phyloP scores from a whole-genome alignment of 2,329 filamentous ascomycete species.

The Aspergillus brasiliensis region DNA sequence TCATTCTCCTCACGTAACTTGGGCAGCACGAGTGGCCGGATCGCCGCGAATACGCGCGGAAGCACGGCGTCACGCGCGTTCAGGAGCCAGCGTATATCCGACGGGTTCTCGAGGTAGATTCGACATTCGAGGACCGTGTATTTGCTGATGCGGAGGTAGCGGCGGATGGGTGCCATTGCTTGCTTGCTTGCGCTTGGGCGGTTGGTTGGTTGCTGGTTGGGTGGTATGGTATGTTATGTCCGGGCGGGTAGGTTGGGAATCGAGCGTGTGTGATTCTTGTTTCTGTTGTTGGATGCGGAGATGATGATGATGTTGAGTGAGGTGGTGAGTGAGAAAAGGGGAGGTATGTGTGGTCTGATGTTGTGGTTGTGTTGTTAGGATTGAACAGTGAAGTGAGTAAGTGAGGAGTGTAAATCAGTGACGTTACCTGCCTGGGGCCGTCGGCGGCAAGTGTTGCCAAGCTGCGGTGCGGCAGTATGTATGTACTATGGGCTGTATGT shows the following conservation, averaged over 20 bases:
- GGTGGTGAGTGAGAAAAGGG: not conserved
- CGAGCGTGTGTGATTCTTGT: not conserved
- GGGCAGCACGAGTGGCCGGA: constrained; percentile 82
- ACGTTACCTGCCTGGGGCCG: no score
- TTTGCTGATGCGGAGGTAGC: constrained; percentile 89
- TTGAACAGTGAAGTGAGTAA: no score
- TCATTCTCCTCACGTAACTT: constrained; percentile 86
- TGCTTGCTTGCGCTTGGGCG: not conserved
- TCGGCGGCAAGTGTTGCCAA: no score
- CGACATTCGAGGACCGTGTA: constrained; percentile 95
- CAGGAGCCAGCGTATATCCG: constrained; percentile 79
- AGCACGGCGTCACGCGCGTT: constrained; percentile 75
- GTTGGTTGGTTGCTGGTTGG: not conserved
- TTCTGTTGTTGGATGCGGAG: not conserved
- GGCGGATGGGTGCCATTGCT: constrained; percentile 86
- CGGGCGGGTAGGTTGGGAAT: not conserved
- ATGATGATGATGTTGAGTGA: not conserved
- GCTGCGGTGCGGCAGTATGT: no score
- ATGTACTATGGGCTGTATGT: no score
- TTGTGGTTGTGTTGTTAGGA: no score
- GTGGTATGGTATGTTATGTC: no score
- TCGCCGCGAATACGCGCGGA: constrained; percentile 77
- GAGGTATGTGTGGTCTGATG: no score
- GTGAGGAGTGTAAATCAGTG: no score
- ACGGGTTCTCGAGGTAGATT: constrained; percentile 91